Base-by-base conservation (phyloP, 129 eudicot species). In the Deinandra increscens region DNA sequence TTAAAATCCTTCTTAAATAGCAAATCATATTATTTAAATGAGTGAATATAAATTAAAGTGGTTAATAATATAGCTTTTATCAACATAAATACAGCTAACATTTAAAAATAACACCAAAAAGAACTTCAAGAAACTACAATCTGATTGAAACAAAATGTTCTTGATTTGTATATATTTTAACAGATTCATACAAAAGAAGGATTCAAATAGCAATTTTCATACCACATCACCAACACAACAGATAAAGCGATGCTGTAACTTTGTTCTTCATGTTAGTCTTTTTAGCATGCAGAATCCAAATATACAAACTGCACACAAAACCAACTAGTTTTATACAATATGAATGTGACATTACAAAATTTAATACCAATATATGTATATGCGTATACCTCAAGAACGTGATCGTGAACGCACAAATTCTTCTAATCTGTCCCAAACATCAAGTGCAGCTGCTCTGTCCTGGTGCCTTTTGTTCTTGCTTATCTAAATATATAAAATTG, bases 381-480 rank as follows among this genome's bases (percentile, higher is more conserved):
- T 45, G 2, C 45, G 53, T 70, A 64, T 23, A 84, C 85, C 76
- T 85, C 85, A 92, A 54, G 88, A 81, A 72, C 78, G 95, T 45
- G 98, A 93, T 15, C 96, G 83, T 54, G 98, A 85, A n/a, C 97
- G 86, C 84, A 89, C 82, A 53, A 93, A 88, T 73, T 93, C 95
- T 86, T 93, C 99, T 58, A 94, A 82, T 61, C 86, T 87, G 43
- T 87, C 96, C 99, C 99, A 94, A 46, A 94, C 97, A 80, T 94
- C 97, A 65, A 94, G 90, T 26, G 97, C 99, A 36, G 99, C 99
- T 53, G 99, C 99, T 86, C 97, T 81, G 75, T 94, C 99, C 71
- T 94, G 99, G 58, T 94, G 99, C n/a, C 99, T 55, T 62, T 94
- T 94, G 80, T 89, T 94, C 83, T 94, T 94, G 81, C 99, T 94